Evolutionary conservation across 169 alveolate genomes (phyloP), one percentile per base, ranked within the genome.

Genomic region (Theileria luwenshuni): DNA sequence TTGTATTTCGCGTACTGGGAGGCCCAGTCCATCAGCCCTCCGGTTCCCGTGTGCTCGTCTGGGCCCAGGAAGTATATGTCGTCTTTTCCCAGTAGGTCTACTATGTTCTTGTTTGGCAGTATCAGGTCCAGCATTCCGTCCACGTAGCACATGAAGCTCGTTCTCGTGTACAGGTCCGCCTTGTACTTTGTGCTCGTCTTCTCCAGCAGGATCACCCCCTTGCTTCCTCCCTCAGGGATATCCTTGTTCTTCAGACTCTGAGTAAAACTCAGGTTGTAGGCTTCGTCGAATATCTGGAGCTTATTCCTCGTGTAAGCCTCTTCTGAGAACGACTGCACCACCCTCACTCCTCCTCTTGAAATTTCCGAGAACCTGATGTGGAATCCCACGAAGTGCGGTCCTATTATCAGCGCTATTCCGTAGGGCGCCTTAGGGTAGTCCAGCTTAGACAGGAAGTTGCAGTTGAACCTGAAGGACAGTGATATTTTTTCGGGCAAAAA

Each of bases 11-110:
- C 95, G 17, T 85, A 85, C 69, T 74, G 59, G 43, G 93, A 86
- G 17, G 94, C 95, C 95, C 94, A 90, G 83, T 92, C 95, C 94
- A 90, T 87, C 35, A 92, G 67, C 15, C 92, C 90, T n/a, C 93
- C 95, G 0, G 94, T 86, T 19, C 94, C 94, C 0, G 94, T 85
- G 54, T 84, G 86, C 80, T 88, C 94, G 43, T 89, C 94, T 6
- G 94, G 94, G 0, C 94, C 94, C 21, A 83, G 42, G 67, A 86
- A 86, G 69, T 81, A 81, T 0, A 81, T 81, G 28, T 81, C 89
- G 7, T 73, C 79, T 70, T 65, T 69, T 12, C 74, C 62, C 30
- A 77, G 67, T 17, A 65, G 74, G 69, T 83, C 91, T 33, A 84
- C 90, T 45, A 86, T 80, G 41, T 81, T 62, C 43, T 49, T 38